These are phyloP conservation scores for Candida pseudoglaebosa DNA, from an alignment of 805 yeast genomes.

Conservation along the genomic window DNA sequence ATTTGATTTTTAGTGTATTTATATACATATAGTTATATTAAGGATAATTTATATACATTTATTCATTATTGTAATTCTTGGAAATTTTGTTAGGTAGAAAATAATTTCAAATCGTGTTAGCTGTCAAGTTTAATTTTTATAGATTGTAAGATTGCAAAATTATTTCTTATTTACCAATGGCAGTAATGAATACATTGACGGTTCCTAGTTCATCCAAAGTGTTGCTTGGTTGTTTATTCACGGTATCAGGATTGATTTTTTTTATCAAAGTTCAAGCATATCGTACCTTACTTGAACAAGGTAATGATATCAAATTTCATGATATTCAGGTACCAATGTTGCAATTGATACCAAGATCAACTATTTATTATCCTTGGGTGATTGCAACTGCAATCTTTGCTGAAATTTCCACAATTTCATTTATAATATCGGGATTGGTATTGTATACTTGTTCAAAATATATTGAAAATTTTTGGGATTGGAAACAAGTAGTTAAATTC, in stretches of 20 bases:
- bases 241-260: slow-evolving; percentile 39
- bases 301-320: slow-evolving; percentile 20
- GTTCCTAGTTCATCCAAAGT: slow-evolving; percentile 48
- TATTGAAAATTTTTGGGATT: slow-evolving; percentile 51
- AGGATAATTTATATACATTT: slow-evolving; percentile 2
- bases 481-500: slow-evolving; percentile 46
- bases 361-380: slow-evolving; percentile 62
- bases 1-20: slow-evolving; percentile 2
- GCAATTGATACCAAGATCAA: slow-evolving; percentile 60
- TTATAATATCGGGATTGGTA: slow-evolving; percentile 34
- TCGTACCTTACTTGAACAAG: slow-evolving; percentile 12
- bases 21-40: slow-evolving; percentile 2
- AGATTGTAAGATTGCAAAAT: too few relatives aligned
- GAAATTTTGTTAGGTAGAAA: too few relatives aligned
- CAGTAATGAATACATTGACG: slow-evolving; percentile 9
- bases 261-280: slow-evolving; percentile 37
- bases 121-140: background rate
- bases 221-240: slow-evolving; percentile 35
- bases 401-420: slow-evolving; percentile 48
- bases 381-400: slow-evolving; percentile 60
- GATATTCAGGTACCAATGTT: slow-evolving; percentile 51
- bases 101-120: too few relatives aligned
- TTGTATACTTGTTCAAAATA: slow-evolving; percentile 41
- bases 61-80: too few relatives aligned
- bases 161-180: too few relatives aligned